These are phyloP conservation scores for Kalanchoe fedtschenkoi DNA, from an alignment of 164 flowering plant species.

Conservation along the genomic window DNA sequence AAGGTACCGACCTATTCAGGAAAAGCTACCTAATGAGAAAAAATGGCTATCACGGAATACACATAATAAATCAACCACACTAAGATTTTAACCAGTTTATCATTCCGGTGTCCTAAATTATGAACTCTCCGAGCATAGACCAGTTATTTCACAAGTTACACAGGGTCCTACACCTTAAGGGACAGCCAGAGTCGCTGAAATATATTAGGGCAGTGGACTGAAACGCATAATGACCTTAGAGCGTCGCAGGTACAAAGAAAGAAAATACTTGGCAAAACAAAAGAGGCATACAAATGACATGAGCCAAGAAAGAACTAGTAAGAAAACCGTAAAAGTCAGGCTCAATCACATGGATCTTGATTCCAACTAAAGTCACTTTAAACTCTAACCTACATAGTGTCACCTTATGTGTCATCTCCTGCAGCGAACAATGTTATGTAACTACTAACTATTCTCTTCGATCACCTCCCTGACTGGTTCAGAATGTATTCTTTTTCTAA, in stretches of 20 bases:
- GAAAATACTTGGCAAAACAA: not conserved
- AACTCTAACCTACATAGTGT: constrained; percentile 1
- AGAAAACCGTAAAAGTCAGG: not conserved
- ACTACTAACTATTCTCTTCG: not conserved
- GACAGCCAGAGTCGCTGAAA: too few relatives aligned
- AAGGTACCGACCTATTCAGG: not conserved
- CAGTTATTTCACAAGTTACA: not conserved
- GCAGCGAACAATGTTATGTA: not conserved
- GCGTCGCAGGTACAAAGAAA: not conserved
- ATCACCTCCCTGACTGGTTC: not conserved
- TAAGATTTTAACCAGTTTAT: not conserved
- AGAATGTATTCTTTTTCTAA: not conserved
- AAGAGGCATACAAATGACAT: not conserved
- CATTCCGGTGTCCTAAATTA: not conserved
- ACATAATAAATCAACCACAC: not conserved
- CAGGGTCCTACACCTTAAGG: not conserved
- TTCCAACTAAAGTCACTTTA: constrained; percentile 4
- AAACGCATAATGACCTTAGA: not conserved
- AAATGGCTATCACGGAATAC: not conserved
- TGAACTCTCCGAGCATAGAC: not conserved
- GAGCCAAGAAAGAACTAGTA: not conserved
- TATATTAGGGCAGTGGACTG: too few relatives aligned
- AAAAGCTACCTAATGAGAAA: not conserved
- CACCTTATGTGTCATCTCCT: not conserved
- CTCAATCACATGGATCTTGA: not conserved